Conservation (phyloP, 306 rosid genomes). For the Vachellia pachyceras region DNA sequence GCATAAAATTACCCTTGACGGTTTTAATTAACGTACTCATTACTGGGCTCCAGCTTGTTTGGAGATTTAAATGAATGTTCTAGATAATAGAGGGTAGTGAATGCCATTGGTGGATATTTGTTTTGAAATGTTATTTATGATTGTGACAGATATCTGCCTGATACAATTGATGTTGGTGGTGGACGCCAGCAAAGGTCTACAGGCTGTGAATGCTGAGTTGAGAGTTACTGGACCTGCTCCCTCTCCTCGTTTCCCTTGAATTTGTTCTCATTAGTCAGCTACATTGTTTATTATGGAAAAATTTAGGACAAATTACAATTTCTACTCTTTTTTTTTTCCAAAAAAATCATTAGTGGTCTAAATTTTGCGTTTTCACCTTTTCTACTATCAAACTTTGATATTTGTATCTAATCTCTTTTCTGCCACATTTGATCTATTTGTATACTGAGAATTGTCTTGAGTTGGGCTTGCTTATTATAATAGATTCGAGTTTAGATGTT, state of each 20-base stretch:
- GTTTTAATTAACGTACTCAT: neutral
- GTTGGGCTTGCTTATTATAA: conserved; percentile 4
- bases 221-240: conserved; percentile 22
- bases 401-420: conserved; percentile 9
- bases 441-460: conserved; percentile 17
- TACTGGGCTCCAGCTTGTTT: neutral
- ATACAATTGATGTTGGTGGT: conserved; percentile 77
- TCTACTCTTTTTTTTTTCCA: conserved; percentile 23
- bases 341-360: conserved; percentile 37
- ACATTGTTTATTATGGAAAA: conserved; percentile 25
- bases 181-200: conserved; percentile 86
- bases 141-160: conserved; percentile 77
- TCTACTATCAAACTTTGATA: conserved; percentile 27
- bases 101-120: conserved; percentile 11
- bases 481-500: neutral
- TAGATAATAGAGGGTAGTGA: neutral
- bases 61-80: neutral
- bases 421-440: conserved; percentile 20
- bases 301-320: conserved; percentile 20
- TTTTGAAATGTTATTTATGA: conserved; percentile 29
- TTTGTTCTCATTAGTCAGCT: conserved; percentile 38
- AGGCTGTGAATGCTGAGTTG: conserved; percentile 77
- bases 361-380: conserved; percentile 7
- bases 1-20: neutral
- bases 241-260: conserved; percentile 17